Conservation (phyloP, 768 basidiomycete species). For the Suillus paluster region DNA sequence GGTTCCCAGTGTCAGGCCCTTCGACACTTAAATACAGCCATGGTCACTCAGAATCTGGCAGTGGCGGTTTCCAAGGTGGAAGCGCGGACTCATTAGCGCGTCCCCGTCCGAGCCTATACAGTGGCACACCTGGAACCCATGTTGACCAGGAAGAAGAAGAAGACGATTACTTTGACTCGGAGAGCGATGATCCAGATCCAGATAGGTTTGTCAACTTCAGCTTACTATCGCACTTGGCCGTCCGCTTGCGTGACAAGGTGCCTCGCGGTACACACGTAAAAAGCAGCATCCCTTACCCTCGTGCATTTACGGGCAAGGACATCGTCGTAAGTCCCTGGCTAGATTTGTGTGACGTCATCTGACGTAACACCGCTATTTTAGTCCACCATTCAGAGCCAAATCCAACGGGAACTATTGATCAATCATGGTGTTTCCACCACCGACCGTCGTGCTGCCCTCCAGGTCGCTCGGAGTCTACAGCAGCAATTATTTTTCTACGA, state of each 20-base stretch:
- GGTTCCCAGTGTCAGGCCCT: constrained; percentile 24
- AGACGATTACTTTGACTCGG: constrained; percentile 35
- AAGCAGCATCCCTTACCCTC: constrained; percentile 88
- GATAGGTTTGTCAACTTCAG: constrained; percentile 87
- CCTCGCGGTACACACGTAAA: constrained; percentile 88
- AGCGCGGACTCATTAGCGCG: constrained; percentile 34
- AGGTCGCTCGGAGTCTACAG: constrained; percentile 89
- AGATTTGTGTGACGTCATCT: not conserved
- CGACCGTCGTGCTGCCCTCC: constrained; percentile 82
- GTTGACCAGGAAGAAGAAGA: constrained; percentile 30
- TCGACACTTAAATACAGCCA: constrained; percentile 24
- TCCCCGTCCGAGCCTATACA: constrained; percentile 23
- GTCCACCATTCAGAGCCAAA: constrained; percentile 88
- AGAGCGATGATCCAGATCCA: constrained; percentile 67
- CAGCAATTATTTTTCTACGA: constrained; percentile 95
- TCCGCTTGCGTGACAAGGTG: constrained; percentile 88
- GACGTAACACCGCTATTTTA: constrained; percentile 30
- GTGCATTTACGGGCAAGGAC: constrained; percentile 93
- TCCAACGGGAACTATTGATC: constrained; percentile 81
- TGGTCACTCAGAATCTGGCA: constrained; percentile 18
- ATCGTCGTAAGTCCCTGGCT: constrained; percentile 69
- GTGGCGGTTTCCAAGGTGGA: constrained; percentile 20
- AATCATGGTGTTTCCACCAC: constrained; percentile 74
- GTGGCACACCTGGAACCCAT: constrained; percentile 16
- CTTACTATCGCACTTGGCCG: constrained; percentile 85